Evolutionary conservation across 768 basidiomycete genomes (phyloP).

Genomic region (Mrakia frigida): DNA sequence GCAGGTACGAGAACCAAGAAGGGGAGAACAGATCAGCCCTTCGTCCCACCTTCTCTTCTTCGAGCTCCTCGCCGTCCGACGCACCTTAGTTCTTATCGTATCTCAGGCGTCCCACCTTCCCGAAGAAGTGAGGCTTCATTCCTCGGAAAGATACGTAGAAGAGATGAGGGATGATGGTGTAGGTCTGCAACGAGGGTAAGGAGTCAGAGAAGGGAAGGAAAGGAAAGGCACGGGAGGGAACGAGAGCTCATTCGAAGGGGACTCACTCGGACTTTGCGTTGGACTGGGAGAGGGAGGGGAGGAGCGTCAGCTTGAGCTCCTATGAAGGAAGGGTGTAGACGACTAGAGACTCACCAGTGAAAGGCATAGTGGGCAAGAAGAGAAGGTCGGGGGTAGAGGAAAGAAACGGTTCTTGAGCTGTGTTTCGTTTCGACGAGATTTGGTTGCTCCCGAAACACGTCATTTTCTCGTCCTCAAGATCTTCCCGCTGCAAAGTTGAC

Average conservation of each 20-base stretch:
- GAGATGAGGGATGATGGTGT: slow-evolving; percentile 16
- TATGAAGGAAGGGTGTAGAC: not conserved
- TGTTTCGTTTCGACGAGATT: too few relatives aligned
- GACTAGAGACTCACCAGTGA: not conserved
- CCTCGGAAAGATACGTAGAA: slow-evolving; percentile 10
- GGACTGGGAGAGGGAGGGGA: not conserved
- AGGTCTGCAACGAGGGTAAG: not conserved
- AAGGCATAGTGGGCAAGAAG: not conserved
- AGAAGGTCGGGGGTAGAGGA: not conserved
- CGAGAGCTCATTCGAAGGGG: not conserved
- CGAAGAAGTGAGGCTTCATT: slow-evolving; percentile 20
- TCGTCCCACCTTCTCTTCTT: not conserved
- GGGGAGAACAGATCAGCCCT: too few relatives aligned
- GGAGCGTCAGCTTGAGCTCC: not conserved
- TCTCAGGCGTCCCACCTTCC: slow-evolving; percentile 20
- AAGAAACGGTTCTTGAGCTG: not conserved
- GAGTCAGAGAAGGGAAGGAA: not conserved
- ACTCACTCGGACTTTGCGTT: slow-evolving; percentile 5
- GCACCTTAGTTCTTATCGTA: slow-evolving; percentile 23
- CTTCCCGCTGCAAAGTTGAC: too few relatives aligned
- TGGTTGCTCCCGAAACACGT: too few relatives aligned
- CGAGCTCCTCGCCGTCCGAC: not conserved
- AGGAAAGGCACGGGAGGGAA: not conserved
- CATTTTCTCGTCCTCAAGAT: too few relatives aligned
- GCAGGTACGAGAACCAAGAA: too few relatives aligned